Conservation (phyloP, 257 asterid species). For the Solanum arcanum region DNA sequence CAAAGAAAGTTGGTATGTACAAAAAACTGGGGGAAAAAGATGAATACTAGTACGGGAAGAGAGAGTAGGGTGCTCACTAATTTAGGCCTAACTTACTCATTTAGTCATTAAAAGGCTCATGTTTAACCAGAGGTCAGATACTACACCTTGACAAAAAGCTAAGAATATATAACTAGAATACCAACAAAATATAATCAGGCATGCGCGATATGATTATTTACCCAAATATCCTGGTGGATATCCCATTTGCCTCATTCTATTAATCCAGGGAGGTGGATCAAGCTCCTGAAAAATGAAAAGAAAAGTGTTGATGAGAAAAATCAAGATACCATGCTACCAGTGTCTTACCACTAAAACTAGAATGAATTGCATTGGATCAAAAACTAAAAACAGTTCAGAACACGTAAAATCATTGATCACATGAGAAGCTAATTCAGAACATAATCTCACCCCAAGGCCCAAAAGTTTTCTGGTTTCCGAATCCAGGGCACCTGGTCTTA, state of each 20-base stretch:
- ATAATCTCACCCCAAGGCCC: slow-evolving; percentile 77
- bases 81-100: not conserved
- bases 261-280: slow-evolving; percentile 99
- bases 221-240: slow-evolving; percentile 97
- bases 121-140: not conserved
- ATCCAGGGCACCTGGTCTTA: slow-evolving; percentile 79
- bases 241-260: slow-evolving; percentile 95
- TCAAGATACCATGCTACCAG: not conserved
- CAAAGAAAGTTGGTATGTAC: not conserved
- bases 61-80: not conserved
- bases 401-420: not conserved
- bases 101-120: not conserved
- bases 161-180: not conserved
- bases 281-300: slow-evolving; percentile 46
- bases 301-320: not conserved
- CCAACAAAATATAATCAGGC: no score
- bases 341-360: not conserved
- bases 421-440: not conserved
- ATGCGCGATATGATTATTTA: slow-evolving; percentile 7
- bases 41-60: not conserved
- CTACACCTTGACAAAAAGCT: not conserved
- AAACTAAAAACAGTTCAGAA: not conserved
- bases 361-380: not conserved
- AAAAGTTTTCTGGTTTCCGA: slow-evolving; percentile 67
- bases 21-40: not conserved